phyloP scores from a whole-genome alignment of 2,329 filamentous ascomycete genomes.

The Ophiostoma australiae region DNA sequence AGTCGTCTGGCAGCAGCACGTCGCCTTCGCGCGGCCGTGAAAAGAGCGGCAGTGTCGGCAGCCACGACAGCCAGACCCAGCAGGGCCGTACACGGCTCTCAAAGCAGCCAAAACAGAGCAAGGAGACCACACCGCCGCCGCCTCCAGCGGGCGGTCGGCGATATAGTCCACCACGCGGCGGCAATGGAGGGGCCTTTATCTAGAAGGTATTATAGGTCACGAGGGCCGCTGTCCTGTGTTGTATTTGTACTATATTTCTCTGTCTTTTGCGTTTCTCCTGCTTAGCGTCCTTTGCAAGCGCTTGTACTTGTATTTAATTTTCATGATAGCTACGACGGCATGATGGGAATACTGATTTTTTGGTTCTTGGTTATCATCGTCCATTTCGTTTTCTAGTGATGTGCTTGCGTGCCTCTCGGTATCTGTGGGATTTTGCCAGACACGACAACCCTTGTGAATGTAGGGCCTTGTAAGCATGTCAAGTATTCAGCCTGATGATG shows the following conservation, averaged over 20 bases:
- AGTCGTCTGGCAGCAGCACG: slow-evolving; percentile 29
- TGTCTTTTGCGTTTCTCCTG: neutral
- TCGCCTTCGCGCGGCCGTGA: neutral
- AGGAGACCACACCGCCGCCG: slow-evolving; percentile 18
- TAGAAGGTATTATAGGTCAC: slow-evolving; percentile 18
- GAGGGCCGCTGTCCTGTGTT: slow-evolving; percentile 13
- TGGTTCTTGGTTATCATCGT: neutral
- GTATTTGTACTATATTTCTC: slow-evolving; percentile 2
- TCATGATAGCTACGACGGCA: neutral
- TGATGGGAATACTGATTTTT: slow-evolving; percentile 2
- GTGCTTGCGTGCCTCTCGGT: neutral
- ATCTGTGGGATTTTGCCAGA: neutral
- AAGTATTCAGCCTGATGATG: neutral
- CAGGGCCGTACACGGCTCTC: neutral
- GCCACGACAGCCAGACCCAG: neutral
- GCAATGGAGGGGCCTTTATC: slow-evolving; percentile 30
- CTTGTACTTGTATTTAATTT: neutral
- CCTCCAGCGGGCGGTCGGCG: slow-evolving; percentile 23
- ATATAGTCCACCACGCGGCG: slow-evolving; percentile 27
- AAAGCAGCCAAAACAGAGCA: slow-evolving; percentile 7
- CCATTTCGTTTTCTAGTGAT: neutral
- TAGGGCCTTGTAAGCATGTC: neutral
- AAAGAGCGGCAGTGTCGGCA: neutral
- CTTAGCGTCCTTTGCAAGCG: neutral
- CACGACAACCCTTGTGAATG: neutral